A percentile compares a stretch with the other conserved stretches of the same genome.
Evolutionary conservation across 495 filamentous ascomycete species (phyloP).

Genomic region (Neurospora sublineolata): DNA sequence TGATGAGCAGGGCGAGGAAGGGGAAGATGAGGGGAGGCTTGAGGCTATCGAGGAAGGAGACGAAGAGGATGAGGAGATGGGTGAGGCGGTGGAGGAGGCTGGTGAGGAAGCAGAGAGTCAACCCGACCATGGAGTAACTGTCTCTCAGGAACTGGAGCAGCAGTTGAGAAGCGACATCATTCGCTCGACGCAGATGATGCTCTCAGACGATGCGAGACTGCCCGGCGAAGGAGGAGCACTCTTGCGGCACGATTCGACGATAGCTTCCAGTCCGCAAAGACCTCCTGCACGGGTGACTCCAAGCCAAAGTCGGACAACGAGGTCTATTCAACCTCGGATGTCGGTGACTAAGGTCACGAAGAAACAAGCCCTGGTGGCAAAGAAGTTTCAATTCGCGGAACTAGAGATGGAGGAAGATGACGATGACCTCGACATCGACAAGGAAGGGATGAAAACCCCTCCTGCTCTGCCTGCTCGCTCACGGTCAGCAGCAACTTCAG

Average conservation of each 20-base stretch:
- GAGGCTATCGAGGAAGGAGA: not conserved
- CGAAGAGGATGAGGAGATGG: slow-evolving; percentile 1
- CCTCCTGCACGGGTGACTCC: not conserved
- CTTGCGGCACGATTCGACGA: not conserved
- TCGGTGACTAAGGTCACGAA: not conserved
- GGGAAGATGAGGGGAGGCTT: slow-evolving; percentile 5
- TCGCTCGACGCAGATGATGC: slow-evolving; percentile 28
- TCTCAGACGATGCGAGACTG: not conserved
- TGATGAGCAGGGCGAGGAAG: slow-evolving; percentile 1
- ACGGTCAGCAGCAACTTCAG: not conserved
- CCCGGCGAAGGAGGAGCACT: not conserved
- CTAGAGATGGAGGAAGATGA: not conserved
- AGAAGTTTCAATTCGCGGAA: not conserved
- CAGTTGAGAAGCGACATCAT: slow-evolving; percentile 35
- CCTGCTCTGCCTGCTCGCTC: not conserved
- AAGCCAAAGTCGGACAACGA: not conserved
- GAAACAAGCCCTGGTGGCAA: not conserved
- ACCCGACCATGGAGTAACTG: slow-evolving; percentile 8
- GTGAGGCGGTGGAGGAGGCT: not conserved
- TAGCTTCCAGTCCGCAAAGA: not conserved
- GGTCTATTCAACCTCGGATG: not conserved
- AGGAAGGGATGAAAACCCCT: not conserved
- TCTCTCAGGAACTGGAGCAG: slow-evolving; percentile 36
- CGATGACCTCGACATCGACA: not conserved
- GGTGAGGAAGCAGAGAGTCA: not conserved